A percentile compares a stretch with the other conserved stretches of the same genome.
These are phyloP conservation scores for Usnea hakonensis DNA, from an alignment of 495 filamentous ascomycete genomes.

Conservation along the genomic window DNA sequence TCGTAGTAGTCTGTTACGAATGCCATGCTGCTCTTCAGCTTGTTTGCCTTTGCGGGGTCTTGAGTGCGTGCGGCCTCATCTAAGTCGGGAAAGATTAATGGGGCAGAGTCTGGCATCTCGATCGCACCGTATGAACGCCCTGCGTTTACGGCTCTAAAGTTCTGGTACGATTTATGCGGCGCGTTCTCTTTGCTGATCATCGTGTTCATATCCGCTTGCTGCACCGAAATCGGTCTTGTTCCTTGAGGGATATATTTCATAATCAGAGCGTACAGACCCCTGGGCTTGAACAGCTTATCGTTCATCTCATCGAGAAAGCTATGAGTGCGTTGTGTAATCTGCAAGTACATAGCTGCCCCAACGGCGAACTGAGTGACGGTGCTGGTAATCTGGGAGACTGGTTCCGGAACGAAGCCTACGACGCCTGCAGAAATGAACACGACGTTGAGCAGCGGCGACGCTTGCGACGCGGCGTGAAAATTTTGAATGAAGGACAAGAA, in stretches of 20 bases:
- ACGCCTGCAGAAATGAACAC: conserved; percentile 19
- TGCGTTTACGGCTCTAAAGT: conserved; percentile 29
- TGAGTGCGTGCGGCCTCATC: conserved; percentile 32
- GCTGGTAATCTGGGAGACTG: conserved; percentile 13
- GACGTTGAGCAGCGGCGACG: conserved; percentile 20
- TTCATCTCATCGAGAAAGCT: conserved; percentile 23
- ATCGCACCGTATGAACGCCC: conserved; percentile 40
- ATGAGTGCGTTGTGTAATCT: conserved; percentile 21
- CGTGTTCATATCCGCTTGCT: neutral
- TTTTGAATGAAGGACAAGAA: conserved; percentile 36
- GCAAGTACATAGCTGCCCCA: conserved; percentile 19
- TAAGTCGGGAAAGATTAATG: conserved; percentile 46
- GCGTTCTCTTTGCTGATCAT: neutral
- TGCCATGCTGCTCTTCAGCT: neutral
- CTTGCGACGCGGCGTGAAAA: conserved; percentile 28
- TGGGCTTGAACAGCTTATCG: conserved; percentile 23
- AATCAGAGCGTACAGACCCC: conserved; percentile 25
- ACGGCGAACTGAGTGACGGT: conserved; percentile 20
- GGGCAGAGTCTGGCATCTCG: conserved; percentile 44
- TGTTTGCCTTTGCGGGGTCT: conserved; percentile 12
- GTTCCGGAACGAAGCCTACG: conserved; percentile 19
- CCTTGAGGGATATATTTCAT: conserved; percentile 26
- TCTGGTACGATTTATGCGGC: conserved; percentile 22
- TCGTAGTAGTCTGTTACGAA: neutral
- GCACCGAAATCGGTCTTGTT: neutral